These are phyloP conservation scores for Mycena galericulata DNA, from an alignment of 768 basidiomycete genomes.

Conservation along the genomic window DNA sequence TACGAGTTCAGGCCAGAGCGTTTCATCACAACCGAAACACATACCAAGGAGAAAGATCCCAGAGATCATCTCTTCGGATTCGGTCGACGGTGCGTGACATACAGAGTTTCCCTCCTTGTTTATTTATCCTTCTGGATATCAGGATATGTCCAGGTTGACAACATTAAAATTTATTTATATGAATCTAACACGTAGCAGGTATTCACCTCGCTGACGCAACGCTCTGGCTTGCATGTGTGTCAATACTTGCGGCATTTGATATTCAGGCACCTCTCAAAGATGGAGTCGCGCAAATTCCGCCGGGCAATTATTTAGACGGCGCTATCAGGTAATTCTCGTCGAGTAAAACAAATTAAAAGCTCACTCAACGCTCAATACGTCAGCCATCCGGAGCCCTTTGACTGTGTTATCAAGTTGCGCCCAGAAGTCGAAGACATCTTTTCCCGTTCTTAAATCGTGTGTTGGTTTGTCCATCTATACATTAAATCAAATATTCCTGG, in stretches of 20 bases:
- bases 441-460: too few relatives aligned
- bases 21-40: slow-evolving; percentile 27
- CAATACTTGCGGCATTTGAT: slow-evolving; percentile 34
- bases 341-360: too few relatives aligned
- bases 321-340: slow-evolving; percentile 32
- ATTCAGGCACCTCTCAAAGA: slow-evolving; percentile 34
- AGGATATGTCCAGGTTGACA: slow-evolving; percentile 18
- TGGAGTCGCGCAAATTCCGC: slow-evolving; percentile 31
- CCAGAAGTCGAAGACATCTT: too few relatives aligned
- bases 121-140: background rate
- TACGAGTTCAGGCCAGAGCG: slow-evolving; percentile 36
- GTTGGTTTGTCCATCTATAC: too few relatives aligned
- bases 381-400: slow-evolving; percentile 36
- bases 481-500: too few relatives aligned
- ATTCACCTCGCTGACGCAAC: slow-evolving; percentile 42
- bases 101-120: background rate
- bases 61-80: slow-evolving; percentile 36
- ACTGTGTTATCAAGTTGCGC: slow-evolving; percentile 37
- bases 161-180: background rate
- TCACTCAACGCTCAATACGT: background rate
- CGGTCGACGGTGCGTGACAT: slow-evolving; percentile 35
- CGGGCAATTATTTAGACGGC: slow-evolving; percentile 19
- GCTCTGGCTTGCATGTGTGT: slow-evolving; percentile 40
- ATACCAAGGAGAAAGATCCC: slow-evolving; percentile 35
- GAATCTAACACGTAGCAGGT: slow-evolving; percentile 31